These are phyloP conservation scores for Platanthera guangdongensis DNA, from an alignment of 106 monocot genomes.

Conservation along the genomic window DNA sequence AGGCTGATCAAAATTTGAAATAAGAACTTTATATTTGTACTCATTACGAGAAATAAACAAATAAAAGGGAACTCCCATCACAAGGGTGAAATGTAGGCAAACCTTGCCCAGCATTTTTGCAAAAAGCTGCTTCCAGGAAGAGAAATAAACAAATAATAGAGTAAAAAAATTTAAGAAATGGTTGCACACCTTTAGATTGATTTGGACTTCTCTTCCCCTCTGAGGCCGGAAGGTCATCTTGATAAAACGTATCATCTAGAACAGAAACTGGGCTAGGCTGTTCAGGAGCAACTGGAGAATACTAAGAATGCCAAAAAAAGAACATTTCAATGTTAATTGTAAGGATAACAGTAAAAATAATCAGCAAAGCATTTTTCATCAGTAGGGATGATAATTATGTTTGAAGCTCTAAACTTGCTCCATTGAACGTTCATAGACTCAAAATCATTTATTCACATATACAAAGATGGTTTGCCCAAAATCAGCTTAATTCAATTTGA, in stretches of 20 bases:
- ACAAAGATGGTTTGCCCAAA: too few species aligned
- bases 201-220: slow-evolving; percentile 1
- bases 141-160: neutral
- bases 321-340: too few species aligned
- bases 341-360: neutral
- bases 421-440: too few species aligned
- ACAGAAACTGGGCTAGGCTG: slow-evolving; percentile 69
- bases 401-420: too few species aligned
- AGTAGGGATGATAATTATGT: neutral
- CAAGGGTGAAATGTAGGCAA: too few species aligned
- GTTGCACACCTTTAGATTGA: neutral
- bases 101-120: too few species aligned
- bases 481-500: too few species aligned
- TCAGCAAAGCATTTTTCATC: neutral
- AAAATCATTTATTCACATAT: too few species aligned
- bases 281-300: slow-evolving; percentile 11
- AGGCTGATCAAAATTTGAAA: neutral
- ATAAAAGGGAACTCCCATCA: neutral
- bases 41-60: neutral
- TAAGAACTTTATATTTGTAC: neutral
- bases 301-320: slow-evolving; percentile 19
- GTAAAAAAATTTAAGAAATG: neutral
- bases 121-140: neutral
- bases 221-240: slow-evolving; percentile 22
- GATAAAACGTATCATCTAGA: slow-evolving; percentile 56